Evolutionary conservation across 371 early-diverging fungal species (phyloP), one percentile per base, ranked within the genome.

Genomic region (Zychaea mexicana): DNA sequence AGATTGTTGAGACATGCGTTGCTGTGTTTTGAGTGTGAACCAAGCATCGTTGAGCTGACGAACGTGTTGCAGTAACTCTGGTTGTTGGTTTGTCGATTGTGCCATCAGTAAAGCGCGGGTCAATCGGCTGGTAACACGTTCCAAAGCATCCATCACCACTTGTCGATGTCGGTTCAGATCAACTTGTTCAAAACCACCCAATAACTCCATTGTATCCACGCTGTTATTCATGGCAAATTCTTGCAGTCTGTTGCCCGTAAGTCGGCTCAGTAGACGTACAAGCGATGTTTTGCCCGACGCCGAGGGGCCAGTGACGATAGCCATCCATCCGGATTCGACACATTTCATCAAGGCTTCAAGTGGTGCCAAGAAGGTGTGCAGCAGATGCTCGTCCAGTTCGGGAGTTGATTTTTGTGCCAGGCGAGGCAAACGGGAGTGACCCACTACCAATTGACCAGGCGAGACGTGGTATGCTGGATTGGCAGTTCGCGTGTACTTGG

Each of bases 121-220:
- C 2, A 71, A 72, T 24, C 60, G 67, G 10, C 56, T 70, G 2
- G 65, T 67, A 39, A 78, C 39, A 12, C 62, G 52, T n/a, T 66
- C 61, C 21, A 82, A 69, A 1, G 66, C 68, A 24, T 83, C 82
- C 63, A 88, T 68, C 13, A 88, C 62, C 28, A 79, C 79, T 36
- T 88, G 82, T 33, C 87, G 81, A 67, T 95, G 93, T 24, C 98
- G 88, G 30, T 86, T 87, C 39, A 92, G 60, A 72, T 97, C 97
- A 17, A 96, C 90, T 68, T 98, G 98, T 73, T 98, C 98, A 69
- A 97, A 98, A 13, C 98, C 97, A 67, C 99, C 99, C 30, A 98
- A 73, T 2, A 98, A 73, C 70, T 98, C 99, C 81, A 95, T 90
- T 0, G 98, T 92, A 61, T 98, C 99, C 8, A 98, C 93, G 13